Evolutionary conservation across 140 eudicot genomes (phyloP).

Genomic region (Oenanthe javanica): DNA sequence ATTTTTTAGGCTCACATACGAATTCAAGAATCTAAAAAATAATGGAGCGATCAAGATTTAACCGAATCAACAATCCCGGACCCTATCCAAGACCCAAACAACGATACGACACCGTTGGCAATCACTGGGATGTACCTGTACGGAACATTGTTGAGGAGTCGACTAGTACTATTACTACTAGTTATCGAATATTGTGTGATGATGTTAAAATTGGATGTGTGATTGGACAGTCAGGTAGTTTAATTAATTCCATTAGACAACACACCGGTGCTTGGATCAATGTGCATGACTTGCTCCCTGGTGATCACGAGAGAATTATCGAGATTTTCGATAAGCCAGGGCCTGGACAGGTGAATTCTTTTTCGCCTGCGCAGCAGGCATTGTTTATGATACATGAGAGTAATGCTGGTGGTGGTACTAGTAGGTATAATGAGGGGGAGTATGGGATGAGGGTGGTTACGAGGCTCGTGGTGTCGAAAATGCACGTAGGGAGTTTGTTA

Average conservation of each 20-base stretch:
- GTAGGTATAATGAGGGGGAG: slow-evolving; percentile 37
- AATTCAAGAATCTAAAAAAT: too few relatives aligned
- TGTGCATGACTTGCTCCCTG: slow-evolving; percentile 67
- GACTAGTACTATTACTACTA: too few relatives aligned
- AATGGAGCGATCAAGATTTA: slow-evolving; percentile 57
- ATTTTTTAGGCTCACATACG: too few relatives aligned
- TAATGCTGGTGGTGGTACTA: slow-evolving; percentile 31
- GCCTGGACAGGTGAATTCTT: slow-evolving; percentile 74
- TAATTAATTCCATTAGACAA: slow-evolving; percentile 78
- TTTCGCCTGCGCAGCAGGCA: slow-evolving; percentile 96
- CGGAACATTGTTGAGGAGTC: too few relatives aligned
- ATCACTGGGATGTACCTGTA: too few relatives aligned
- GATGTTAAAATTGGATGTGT: slow-evolving; percentile 83
- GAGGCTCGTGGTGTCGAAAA: slow-evolving; percentile 72
- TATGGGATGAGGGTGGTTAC: slow-evolving; percentile 52
- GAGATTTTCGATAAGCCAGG: slow-evolving; percentile 85
- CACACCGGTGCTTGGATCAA: slow-evolving; percentile 94
- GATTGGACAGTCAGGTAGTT: slow-evolving; percentile 90
- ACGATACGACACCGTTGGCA: slow-evolving; percentile 28
- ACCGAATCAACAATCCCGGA: slow-evolving; percentile 37
- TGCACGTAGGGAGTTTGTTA: slow-evolving; percentile 88
- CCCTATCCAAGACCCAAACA: slow-evolving; percentile 37
- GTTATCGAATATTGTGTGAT: slow-evolving; percentile 79
- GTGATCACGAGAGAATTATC: slow-evolving; percentile 89
- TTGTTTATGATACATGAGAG: slow-evolving; percentile 79